Percentiles rank a stretch among this genome's conserved stretches.
phyloP scores from a whole-genome alignment of 2,329 filamentous ascomycete genomes.

The Fusarium neocosmosporiellum region DNA sequence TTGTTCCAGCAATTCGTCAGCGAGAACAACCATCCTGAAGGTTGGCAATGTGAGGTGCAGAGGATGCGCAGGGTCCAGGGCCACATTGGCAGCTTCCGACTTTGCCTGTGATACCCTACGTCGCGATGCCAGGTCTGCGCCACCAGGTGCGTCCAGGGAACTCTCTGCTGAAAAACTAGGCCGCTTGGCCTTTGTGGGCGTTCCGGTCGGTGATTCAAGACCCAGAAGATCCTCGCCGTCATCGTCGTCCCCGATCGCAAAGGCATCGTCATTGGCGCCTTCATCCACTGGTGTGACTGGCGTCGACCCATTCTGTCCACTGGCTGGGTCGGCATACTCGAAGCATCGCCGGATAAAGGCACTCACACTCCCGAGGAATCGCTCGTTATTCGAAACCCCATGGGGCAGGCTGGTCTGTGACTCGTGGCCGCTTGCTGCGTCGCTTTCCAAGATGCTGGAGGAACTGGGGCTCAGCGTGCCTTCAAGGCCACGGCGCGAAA shows the following conservation, averaged over 20 bases:
- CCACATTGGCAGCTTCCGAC: constrained; percentile 85
- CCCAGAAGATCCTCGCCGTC: constrained; percentile 72
- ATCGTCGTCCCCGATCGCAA: constrained; percentile 81
- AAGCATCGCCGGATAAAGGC: constrained; percentile 97
- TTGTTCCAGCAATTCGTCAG: constrained; percentile 93
- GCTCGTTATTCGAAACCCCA: constrained; percentile 79
- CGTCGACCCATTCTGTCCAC: constrained; percentile 60
- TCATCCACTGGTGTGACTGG: constrained; percentile 35
- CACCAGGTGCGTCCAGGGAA: constrained; percentile 30
- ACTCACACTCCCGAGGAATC: constrained; percentile 91
- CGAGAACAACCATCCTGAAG: constrained; percentile 98
- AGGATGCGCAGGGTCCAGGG: constrained; percentile 91
- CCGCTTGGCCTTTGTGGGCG: constrained; percentile 56
- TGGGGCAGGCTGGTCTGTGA: constrained; percentile 54
- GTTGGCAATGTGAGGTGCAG: constrained; percentile 96
- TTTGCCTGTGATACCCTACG: constrained; percentile 70
- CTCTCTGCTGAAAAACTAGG: constrained; percentile 54
- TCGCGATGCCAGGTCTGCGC: constrained; percentile 36
- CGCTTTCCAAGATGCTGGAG: constrained; percentile 63
- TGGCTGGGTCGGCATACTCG: constrained; percentile 92
- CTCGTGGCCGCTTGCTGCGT: constrained; percentile 44
- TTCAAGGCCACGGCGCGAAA: constrained; percentile 88
- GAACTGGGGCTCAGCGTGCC: constrained; percentile 75
- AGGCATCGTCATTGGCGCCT: constrained; percentile 60
- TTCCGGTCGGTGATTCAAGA: constrained; percentile 61